phyloP scores from a whole-genome alignment of 140 eudicot species.

The Oenanthe javanica region DNA sequence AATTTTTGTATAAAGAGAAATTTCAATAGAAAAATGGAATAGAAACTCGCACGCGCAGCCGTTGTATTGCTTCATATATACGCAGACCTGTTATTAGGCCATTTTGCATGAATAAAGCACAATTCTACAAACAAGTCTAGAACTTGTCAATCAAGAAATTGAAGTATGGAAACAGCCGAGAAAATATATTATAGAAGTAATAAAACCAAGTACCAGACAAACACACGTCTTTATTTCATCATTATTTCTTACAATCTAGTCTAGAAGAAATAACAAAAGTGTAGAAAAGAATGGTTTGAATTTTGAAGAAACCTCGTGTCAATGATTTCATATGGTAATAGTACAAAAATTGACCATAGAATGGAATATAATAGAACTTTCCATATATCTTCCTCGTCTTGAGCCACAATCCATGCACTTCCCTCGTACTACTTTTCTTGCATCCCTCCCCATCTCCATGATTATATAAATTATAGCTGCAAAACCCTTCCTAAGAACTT shows the following conservation, averaged over 20 bases:
- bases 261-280: not conserved
- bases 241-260: not conserved
- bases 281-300: not conserved
- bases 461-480: not conserved
- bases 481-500: not conserved
- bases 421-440: not conserved
- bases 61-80: not conserved
- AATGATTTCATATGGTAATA: not conserved
- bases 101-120: not conserved
- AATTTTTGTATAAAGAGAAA: too few relatives aligned
- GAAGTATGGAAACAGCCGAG: not conserved
- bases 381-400: slow-evolving; percentile 4
- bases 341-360: not conserved
- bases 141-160: not conserved
- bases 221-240: not conserved
- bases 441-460: not conserved
- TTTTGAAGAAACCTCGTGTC: not conserved
- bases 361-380: not conserved
- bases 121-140: not conserved
- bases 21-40: too few relatives aligned
- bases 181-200: too few relatives aligned
- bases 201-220: not conserved
- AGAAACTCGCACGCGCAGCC: too few relatives aligned
- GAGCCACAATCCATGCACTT: not conserved
- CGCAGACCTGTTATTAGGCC: not conserved